Percentiles rank a stretch among this genome's conserved stretches.
phyloP scores from a whole-genome alignment of 139 green algal genomes.

The Picochlorum sp. region DNA sequence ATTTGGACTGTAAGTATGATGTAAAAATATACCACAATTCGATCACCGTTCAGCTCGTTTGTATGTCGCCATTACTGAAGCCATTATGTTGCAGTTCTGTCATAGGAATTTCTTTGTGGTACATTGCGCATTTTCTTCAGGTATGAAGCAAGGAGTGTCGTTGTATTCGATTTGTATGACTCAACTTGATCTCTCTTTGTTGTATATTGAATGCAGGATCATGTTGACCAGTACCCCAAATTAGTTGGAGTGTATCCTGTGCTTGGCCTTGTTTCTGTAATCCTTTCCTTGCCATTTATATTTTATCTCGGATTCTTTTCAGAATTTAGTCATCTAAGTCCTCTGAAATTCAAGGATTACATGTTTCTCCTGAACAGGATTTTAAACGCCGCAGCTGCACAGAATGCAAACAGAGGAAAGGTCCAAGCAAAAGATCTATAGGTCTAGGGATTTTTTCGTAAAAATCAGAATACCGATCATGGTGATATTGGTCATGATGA shows the following conservation, averaged over 20 bases:
- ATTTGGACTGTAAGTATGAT: too few relatives aligned
- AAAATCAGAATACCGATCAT: too few relatives aligned
- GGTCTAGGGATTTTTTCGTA: too few relatives aligned
- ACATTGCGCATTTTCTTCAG: not conserved
- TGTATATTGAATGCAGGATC: slow-evolving; percentile 2
- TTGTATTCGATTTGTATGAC: too few relatives aligned
- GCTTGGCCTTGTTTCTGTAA: not conserved
- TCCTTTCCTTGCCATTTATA: not conserved
- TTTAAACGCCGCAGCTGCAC: not conserved
- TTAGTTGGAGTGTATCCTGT: not conserved
- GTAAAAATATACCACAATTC: too few relatives aligned
- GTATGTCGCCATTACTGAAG: too few relatives aligned
- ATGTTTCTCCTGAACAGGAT: not conserved
- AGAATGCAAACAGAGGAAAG: not conserved
- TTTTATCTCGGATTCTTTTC: slow-evolving; percentile 2
- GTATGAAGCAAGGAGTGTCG: too few relatives aligned
- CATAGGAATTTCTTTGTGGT: not conserved
- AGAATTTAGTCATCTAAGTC: not conserved
- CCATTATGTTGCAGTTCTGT: too few relatives aligned
- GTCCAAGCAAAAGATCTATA: not conserved
- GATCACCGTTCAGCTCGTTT: too few relatives aligned
- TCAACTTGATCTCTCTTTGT: too few relatives aligned
- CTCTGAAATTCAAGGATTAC: not conserved
- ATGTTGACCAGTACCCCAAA: not conserved
- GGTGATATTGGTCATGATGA: too few relatives aligned